Evolutionary conservation across 352 stramenopile genomes (phyloP).

Genomic region (Phytophthora brassicae): DNA sequence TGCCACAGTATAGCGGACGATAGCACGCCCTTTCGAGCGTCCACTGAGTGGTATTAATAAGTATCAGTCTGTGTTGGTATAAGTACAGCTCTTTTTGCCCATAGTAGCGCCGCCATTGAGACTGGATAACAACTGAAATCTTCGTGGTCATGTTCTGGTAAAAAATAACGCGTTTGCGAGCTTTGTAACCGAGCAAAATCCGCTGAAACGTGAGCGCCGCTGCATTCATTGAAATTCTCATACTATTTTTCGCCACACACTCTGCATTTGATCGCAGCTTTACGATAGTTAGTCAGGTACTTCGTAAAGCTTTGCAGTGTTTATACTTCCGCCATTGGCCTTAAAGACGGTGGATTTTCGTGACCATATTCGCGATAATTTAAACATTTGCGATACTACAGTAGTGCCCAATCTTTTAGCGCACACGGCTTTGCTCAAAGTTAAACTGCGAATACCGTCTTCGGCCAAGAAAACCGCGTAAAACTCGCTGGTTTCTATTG

Average conservation of each 20-base stretch:
- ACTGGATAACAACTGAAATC: slow-evolving; percentile 39
- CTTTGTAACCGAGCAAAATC: slow-evolving; percentile 40
- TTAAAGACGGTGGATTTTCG: slow-evolving; percentile 57
- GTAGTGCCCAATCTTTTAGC: slow-evolving; percentile 44
- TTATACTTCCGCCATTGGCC: slow-evolving; percentile 57
- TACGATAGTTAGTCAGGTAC: slow-evolving; percentile 45
- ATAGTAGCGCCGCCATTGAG: slow-evolving; percentile 39
- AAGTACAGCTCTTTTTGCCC: slow-evolving; percentile 29
- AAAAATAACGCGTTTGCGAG: slow-evolving; percentile 26
- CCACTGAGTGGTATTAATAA: slow-evolving; percentile 45
- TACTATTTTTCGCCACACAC: slow-evolving; percentile 45
- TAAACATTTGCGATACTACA: slow-evolving; percentile 53
- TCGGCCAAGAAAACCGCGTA: slow-evolving; percentile 41
- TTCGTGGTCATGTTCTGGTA: slow-evolving; percentile 34
- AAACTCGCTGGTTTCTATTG: slow-evolving; percentile 56
- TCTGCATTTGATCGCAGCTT: slow-evolving; percentile 45
- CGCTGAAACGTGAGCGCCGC: slow-evolving; percentile 44
- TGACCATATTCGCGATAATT: slow-evolving; percentile 40
- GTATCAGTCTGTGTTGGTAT: slow-evolving; percentile 29
- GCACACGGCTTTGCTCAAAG: slow-evolving; percentile 23
- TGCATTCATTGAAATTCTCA: slow-evolving; percentile 34
- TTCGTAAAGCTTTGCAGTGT: slow-evolving; percentile 32
- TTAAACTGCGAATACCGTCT: slow-evolving; percentile 15
- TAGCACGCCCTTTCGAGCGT: slow-evolving; percentile 22
- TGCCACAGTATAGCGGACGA: slow-evolving; percentile 30